These are phyloP conservation scores for Phlebiopsis flavidoalba DNA, from an alignment of 768 basidiomycete species.

Conservation along the genomic window DNA sequence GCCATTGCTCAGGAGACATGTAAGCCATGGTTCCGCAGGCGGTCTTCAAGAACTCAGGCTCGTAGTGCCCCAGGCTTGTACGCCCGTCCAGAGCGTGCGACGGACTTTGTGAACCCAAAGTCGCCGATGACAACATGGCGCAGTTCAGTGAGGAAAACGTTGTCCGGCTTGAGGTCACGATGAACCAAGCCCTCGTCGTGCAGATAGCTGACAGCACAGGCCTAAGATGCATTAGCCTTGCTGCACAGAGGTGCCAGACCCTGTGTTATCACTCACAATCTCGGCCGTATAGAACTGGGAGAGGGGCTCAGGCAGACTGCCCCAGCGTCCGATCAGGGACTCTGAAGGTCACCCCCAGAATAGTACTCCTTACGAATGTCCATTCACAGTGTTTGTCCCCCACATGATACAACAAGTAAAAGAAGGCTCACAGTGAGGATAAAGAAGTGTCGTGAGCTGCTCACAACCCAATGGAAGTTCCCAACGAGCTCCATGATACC, in stretches of 20 bases:
- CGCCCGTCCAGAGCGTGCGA: background rate
- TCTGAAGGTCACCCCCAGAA: conserved; percentile 6
- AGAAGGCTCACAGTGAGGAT: conserved; percentile 1
- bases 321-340: conserved; percentile 2
- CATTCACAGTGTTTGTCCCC: background rate
- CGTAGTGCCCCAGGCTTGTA: background rate
- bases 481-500: conserved; percentile 10
- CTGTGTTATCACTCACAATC: background rate
- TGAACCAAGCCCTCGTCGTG: conserved; percentile 21
- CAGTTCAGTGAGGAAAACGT: conserved; percentile 20
- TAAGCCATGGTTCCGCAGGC: background rate
- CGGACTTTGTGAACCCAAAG: conserved; percentile 19
- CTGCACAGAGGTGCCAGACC: too few species aligned
- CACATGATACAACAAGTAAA: background rate
- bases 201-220: conserved; percentile 14
- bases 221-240: too few species aligned
- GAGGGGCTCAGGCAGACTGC: conserved; percentile 7
- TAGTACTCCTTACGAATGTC: background rate
- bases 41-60: background rate
- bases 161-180: conserved; percentile 26
- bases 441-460: conserved; percentile 3
- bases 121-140: conserved; percentile 21
- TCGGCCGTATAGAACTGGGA: conserved; percentile 12
- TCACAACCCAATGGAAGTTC: too few species aligned
- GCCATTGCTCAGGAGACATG: conserved; percentile 3